Percentiles rank a stretch among this genome's conserved stretches.
Conservation (phyloP, 164 flowering plant genomes). For the Magnolia kwangsiensis region DNA sequence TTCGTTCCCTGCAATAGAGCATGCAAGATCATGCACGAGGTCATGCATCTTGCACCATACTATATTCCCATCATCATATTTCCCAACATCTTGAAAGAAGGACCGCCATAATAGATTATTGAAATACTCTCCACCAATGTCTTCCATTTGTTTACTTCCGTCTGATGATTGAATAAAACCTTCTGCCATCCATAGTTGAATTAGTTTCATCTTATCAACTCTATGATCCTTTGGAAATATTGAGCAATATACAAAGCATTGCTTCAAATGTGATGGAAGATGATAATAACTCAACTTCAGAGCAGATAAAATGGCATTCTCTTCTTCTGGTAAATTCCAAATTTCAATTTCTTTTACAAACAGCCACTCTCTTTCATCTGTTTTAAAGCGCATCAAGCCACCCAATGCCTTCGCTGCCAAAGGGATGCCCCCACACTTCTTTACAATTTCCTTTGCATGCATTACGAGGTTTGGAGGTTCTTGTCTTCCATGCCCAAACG, state of each 20-base stretch:
- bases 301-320: constrained; percentile 10
- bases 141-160: constrained; percentile 6
- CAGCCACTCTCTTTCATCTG: too few relatives aligned
- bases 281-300: constrained; percentile 15
- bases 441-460: too few relatives aligned
- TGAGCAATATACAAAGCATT: constrained; percentile 18
- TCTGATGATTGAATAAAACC: constrained; percentile 8
- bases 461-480: background rate
- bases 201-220: constrained; percentile 7
- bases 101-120: constrained; percentile 5
- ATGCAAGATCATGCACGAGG: constrained; percentile 12
- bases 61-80: constrained; percentile 2
- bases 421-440: background rate
- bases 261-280: constrained; percentile 18
- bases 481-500: background rate
- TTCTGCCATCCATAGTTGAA: constrained; percentile 18
- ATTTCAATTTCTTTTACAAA: too few relatives aligned
- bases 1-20: background rate
- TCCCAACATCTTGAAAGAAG: constrained; percentile 3
- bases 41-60: constrained; percentile 9
- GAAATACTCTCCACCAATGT: constrained; percentile 1
- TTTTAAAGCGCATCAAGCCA: background rate
- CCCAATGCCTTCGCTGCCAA: constrained; percentile 14
- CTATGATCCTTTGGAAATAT: constrained; percentile 16
- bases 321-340: background rate